phyloP scores from a whole-genome alignment of 2,329 filamentous ascomycete species.

The Pseudomassariella vexata region DNA sequence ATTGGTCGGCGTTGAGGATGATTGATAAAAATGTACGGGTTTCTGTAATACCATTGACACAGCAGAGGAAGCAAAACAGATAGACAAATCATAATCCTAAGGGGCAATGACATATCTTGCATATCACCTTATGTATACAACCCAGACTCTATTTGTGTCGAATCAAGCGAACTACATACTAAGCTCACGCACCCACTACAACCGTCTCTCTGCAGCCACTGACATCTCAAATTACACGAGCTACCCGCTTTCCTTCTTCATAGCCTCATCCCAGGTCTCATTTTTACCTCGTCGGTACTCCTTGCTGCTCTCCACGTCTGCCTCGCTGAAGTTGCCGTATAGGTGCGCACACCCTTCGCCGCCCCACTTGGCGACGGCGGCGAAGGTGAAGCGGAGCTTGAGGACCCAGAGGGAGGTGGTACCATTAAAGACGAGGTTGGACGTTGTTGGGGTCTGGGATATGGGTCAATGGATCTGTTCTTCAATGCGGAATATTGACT shows the following conservation, averaged over 20 bases:
- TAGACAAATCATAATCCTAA: no score
- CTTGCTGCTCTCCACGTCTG: constrained; percentile 41
- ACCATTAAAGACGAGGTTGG: constrained; percentile 22
- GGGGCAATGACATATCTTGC: no score
- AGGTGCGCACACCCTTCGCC: constrained; percentile 50
- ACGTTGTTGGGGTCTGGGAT: constrained; percentile 21
- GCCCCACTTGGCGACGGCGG: constrained; percentile 42
- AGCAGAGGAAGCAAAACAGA: no score
- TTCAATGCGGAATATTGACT: no score
- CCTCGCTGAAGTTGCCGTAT: constrained; percentile 50
- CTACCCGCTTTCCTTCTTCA: constrained; percentile 32
- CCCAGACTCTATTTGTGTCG: no score
- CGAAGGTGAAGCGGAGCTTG: constrained; percentile 45
- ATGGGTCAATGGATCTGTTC: no score
- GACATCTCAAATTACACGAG: no score
- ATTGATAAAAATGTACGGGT: not conserved
- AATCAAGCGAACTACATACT: no score
- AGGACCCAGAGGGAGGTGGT: constrained; percentile 20
- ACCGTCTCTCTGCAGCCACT: no score
- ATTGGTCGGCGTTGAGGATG: not conserved
- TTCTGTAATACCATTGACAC: constrained; percentile 1
- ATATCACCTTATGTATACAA: no score
- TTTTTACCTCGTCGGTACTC: constrained; percentile 38
- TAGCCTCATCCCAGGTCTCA: constrained; percentile 40
- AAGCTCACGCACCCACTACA: no score